Percentiles rank a stretch among this genome's conserved stretches.
Evolutionary conservation across 768 basidiomycete species (phyloP).

Genomic region (Termitomyces sp.): DNA sequence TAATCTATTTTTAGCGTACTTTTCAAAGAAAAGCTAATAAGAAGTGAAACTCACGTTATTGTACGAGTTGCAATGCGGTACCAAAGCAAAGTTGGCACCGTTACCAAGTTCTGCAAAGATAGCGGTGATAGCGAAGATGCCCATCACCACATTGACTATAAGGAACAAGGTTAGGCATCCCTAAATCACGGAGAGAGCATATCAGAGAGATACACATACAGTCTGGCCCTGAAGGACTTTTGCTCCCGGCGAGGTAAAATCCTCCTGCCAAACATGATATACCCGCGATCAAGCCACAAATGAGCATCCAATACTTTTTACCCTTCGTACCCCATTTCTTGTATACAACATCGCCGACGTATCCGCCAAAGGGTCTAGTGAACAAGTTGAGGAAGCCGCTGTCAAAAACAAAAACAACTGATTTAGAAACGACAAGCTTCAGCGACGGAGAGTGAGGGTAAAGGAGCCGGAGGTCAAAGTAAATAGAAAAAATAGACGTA

Average conservation of each 20-base stretch:
- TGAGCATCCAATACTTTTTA: conserved; percentile 47
- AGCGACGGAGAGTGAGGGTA: background rate
- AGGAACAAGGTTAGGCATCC: background rate
- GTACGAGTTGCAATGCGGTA: conserved; percentile 46
- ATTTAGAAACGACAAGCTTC: too few relatives aligned
- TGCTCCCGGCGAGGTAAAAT: conserved; percentile 29
- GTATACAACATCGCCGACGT: conserved; percentile 44
- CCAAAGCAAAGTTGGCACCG: conserved; percentile 48
- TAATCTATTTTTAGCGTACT: background rate
- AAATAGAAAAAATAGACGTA: background rate
- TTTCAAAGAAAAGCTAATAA: too few relatives aligned
- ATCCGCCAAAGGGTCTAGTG: conserved; percentile 48
- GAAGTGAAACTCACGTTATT: conserved; percentile 17
- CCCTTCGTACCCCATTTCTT: conserved; percentile 35
- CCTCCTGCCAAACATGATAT: conserved; percentile 41
- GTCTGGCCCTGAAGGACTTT: conserved; percentile 24
- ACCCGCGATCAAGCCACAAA: conserved; percentile 43
- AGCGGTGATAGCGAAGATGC: conserved; percentile 36
- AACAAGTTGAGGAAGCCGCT: conserved; percentile 49
- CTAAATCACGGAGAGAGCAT: background rate
- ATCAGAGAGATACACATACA: conserved; percentile 22
- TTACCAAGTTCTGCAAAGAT: conserved; percentile 43
- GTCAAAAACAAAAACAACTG: conserved; percentile 9
- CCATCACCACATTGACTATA: conserved; percentile 32
- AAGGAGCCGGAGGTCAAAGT: background rate